phyloP scores from a whole-genome alignment of 257 asterid genomes.

The Solanum pimpinellifolium region DNA sequence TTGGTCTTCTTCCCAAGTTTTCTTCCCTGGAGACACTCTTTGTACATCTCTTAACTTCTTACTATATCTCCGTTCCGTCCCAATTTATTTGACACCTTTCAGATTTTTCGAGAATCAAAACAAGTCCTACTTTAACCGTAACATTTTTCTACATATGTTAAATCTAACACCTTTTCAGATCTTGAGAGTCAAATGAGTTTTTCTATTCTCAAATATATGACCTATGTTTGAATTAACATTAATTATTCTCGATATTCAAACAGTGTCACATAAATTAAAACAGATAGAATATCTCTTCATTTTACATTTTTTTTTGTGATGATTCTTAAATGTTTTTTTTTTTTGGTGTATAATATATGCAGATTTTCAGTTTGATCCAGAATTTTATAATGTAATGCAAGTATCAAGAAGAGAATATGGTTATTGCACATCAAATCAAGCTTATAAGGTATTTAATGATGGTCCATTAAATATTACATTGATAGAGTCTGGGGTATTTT shows the following conservation, averaged over 20 bases:
- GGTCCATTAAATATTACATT: constrained; percentile 32
- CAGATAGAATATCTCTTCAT: neutral
- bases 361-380: constrained; percentile 57
- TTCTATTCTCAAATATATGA: neutral
- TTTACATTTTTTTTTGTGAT: neutral
- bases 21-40: constrained; percentile 46
- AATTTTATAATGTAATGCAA: constrained; percentile 37
- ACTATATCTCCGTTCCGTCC: neutral
- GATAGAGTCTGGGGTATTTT: constrained; percentile 30
- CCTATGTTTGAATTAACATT: neutral
- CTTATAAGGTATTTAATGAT: constrained; percentile 26
- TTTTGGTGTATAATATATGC: neutral
- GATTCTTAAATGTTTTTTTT: neutral
- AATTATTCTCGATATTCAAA: neutral
- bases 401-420: constrained; percentile 44
- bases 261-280: neutral
- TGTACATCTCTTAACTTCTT: constrained; percentile 13
- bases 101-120: neutral
- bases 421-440: constrained; percentile 30
- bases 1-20: constrained; percentile 51
- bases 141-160: too few species aligned
- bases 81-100: neutral
- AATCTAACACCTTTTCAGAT: neutral
- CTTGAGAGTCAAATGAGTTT: neutral
- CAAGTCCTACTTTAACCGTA: neutral